Evolutionary conservation across 1,284 basidiomycete genomes (phyloP).

Genomic region (Porogramme epimiltina): DNA sequence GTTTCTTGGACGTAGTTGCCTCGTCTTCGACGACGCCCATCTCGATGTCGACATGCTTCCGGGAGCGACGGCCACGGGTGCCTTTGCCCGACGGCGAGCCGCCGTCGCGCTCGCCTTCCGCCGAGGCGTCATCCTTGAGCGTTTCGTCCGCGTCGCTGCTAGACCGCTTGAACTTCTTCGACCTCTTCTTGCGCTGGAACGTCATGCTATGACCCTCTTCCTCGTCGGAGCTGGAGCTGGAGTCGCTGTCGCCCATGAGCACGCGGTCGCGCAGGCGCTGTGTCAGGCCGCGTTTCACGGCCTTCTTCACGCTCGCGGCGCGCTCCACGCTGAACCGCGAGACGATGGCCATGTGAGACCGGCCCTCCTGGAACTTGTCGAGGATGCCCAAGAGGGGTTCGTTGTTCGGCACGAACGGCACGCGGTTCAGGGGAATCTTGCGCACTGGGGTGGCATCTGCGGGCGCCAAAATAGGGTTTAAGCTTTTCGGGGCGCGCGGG

Average conservation of each 20-base stretch:
- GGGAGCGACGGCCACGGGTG: slow-evolving; percentile 25
- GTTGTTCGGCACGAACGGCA: slow-evolving; percentile 84
- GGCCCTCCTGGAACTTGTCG: slow-evolving; percentile 89
- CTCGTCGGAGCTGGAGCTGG: slow-evolving; percentile 38
- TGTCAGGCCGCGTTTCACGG: slow-evolving; percentile 71
- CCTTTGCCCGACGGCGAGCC: slow-evolving; percentile 16
- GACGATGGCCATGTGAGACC: slow-evolving; percentile 92
- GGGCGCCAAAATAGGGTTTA: slow-evolving; percentile 6
- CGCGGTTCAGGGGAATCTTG: slow-evolving; percentile 81
- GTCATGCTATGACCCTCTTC: slow-evolving; percentile 27
- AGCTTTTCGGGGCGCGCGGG: neutral
- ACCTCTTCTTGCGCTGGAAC: slow-evolving; percentile 23
- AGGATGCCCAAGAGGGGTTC: slow-evolving; percentile 86
- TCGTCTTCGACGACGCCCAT: slow-evolving; percentile 36
- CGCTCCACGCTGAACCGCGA: slow-evolving; percentile 52
- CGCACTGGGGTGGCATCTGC: slow-evolving; percentile 77
- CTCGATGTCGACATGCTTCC: slow-evolving; percentile 39
- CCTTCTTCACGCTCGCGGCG: slow-evolving; percentile 67
- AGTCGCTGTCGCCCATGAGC: slow-evolving; percentile 62
- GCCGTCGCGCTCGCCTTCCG: slow-evolving; percentile 32
- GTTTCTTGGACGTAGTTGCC: slow-evolving; percentile 37
- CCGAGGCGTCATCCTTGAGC: slow-evolving; percentile 30
- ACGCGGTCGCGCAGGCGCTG: slow-evolving; percentile 67
- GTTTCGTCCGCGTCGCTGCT: slow-evolving; percentile 34
- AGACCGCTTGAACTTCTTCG: slow-evolving; percentile 29